These are phyloP conservation scores for Orbilia blumenaviensis DNA, from an alignment of 2,329 filamentous ascomycete genomes.

Conservation along the genomic window DNA sequence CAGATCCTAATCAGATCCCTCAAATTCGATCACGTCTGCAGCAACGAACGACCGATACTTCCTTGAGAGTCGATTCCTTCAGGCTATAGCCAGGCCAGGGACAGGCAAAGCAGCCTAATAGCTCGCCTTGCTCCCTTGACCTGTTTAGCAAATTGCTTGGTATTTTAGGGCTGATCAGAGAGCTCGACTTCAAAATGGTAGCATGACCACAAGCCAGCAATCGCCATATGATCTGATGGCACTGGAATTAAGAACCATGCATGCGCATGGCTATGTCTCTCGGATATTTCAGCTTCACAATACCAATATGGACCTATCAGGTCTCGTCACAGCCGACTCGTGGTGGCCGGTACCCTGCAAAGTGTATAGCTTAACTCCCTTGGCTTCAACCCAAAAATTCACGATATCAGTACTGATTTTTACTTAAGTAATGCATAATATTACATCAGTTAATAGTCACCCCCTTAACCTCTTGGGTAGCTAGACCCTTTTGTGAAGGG, in stretches of 20 bases:
- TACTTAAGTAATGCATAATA: too few relatives aligned
- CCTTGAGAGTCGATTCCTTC: too few relatives aligned
- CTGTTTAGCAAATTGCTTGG: constrained; percentile 1
- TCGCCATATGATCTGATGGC: background rate
- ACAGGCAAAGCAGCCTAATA: background rate
- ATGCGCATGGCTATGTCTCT: background rate
- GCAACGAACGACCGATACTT: too few relatives aligned
- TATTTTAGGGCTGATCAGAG: background rate
- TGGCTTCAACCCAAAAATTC: background rate
- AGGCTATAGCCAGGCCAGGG: too few relatives aligned
- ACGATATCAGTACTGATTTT: too few relatives aligned
- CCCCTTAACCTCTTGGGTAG: too few relatives aligned
- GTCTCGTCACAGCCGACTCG: background rate
- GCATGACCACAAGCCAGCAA: background rate
- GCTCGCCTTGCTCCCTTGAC: background rate
- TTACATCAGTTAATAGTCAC: too few relatives aligned
- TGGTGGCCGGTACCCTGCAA: background rate
- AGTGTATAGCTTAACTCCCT: background rate
- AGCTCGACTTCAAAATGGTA: background rate
- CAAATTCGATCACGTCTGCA: too few relatives aligned
- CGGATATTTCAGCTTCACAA: background rate
- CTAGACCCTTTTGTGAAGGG: too few relatives aligned
- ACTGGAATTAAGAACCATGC: too few relatives aligned
- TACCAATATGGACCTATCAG: background rate
- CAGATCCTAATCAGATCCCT: too few relatives aligned